These are phyloP conservation scores for Erodium maritimum DNA, from an alignment of 345 rosid genomes.

Conservation along the genomic window DNA sequence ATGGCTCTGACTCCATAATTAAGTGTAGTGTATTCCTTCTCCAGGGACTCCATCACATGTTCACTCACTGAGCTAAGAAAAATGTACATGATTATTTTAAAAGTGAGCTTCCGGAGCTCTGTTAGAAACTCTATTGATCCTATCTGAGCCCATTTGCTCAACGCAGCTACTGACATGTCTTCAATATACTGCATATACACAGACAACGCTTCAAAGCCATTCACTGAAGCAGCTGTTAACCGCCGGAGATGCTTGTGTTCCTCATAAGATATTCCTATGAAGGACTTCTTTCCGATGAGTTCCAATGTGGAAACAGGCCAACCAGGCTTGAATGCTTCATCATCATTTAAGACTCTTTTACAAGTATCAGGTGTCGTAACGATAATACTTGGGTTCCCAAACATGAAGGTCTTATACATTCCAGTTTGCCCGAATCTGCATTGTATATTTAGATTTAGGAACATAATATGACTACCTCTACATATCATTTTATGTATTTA, in stretches of 20 bases:
- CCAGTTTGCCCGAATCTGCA: constrained; percentile 56
- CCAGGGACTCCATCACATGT: constrained; percentile 47
- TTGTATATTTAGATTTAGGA: not conserved
- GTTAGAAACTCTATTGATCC: constrained; percentile 59
- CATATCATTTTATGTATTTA: no score
- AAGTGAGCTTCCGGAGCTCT: constrained; percentile 65
- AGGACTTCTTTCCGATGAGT: constrained; percentile 72
- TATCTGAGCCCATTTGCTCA: constrained; percentile 58
- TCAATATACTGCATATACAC: constrained; percentile 51
- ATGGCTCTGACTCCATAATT: constrained; percentile 78
- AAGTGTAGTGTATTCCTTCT: constrained; percentile 59
- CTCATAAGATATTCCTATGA: constrained; percentile 49
- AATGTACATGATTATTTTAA: constrained; percentile 66
- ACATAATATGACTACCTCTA: no score
- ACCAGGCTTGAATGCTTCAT: constrained; percentile 62
- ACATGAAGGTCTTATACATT: constrained; percentile 73
- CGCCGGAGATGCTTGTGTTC: constrained; percentile 84
- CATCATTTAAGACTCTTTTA: constrained; percentile 48
- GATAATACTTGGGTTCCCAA: constrained; percentile 65
- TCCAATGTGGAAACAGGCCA: constrained; percentile 65
- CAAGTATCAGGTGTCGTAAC: constrained; percentile 67
- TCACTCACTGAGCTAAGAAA: constrained; percentile 68
- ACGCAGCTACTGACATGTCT: constrained; percentile 33
- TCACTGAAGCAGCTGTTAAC: constrained; percentile 65
- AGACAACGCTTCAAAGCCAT: constrained; percentile 69